These are phyloP conservation scores for Endotrypanum monterogeii DNA, from an alignment of 208 protist genomes.

Conservation along the genomic window DNA sequence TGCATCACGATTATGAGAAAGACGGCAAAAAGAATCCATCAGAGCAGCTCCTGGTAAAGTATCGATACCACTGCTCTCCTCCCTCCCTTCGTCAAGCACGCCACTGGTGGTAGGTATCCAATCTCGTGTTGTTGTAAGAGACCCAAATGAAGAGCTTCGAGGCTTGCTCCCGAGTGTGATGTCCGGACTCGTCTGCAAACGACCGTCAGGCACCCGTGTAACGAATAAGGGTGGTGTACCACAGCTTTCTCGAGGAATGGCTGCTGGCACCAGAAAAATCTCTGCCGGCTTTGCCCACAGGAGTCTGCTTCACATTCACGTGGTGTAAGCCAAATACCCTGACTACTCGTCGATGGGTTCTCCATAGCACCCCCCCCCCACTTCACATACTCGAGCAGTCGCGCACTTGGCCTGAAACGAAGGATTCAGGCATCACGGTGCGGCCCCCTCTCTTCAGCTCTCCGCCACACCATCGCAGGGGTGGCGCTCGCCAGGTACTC, in stretches of 20 bases:
- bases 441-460: constrained; percentile 12
- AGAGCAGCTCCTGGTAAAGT: constrained; percentile 2
- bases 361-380: constrained; percentile 45
- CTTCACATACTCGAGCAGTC: constrained; percentile 38
- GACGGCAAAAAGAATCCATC: constrained; percentile 33
- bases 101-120: not conserved
- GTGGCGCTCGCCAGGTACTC: not conserved
- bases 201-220: not conserved
- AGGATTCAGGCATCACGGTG: constrained; percentile 10
- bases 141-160: not conserved
- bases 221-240: not conserved
- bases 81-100: not conserved
- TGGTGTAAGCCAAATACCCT: constrained; percentile 39
- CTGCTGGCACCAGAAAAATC: not conserved
- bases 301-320: constrained; percentile 27
- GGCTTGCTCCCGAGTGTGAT: not conserved
- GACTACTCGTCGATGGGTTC: constrained; percentile 47
- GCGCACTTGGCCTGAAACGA: constrained; percentile 23
- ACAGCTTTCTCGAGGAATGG: too few relatives aligned
- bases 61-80: not conserved
- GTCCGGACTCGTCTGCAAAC: not conserved
- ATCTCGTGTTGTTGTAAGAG: not conserved
- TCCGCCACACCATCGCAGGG: constrained; percentile 26
- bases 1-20: constrained; percentile 39
- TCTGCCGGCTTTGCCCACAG: not conserved